Base-by-base conservation (phyloP, 148 eudicot genomes). In the Nyssa sinensis region DNA sequence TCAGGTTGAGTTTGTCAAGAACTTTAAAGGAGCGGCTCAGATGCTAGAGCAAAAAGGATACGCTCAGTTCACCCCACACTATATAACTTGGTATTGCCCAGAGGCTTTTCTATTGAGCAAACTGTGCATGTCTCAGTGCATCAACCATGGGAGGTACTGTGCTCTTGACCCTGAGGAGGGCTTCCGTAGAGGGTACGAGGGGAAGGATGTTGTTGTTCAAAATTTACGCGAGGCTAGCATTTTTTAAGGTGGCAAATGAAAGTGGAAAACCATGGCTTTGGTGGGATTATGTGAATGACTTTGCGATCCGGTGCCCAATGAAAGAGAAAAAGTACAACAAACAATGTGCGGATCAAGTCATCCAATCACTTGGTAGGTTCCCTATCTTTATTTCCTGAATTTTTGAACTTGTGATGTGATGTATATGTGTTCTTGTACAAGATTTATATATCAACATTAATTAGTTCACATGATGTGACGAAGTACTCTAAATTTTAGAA, bases 201-300 rank as follows among this genome's bases (percentile, higher is more conserved):
- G 98, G 80, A 94, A 86, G 79, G 98, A 94, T 79, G 98, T 94
- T 23, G 98, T 92, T 23, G 75, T 90, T 82, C 97, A 94, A 72
- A 94, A 94, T 78, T 82, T 94, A 34, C 84, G 93, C 16, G 96
- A 94, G 81, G 97, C 91, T 65, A 92, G 98, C 77, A n/a, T 81
- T 94, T n/a, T 90, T 63, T 66, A 92, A 89, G 79, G 93, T 92
- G 64, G 90, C 93, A 16, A 94, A 94, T 73, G 96, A 94, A 66
- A 88, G 82, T 70, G 92, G 96, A 70, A 94, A 89, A 76, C 92
- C 98, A 1, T 94, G 98, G 98, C 79, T 82, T 70, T 94, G 98
- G 98, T 94, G 98, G 98, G 98, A 94, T 61, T 94, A 94, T 81
- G 98, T 92, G 11, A 89, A 96, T 21, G 98, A 94, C 81, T 94